phyloP scores from a whole-genome alignment of 2,329 filamentous ascomycete species.

The Graphium sp. region DNA sequence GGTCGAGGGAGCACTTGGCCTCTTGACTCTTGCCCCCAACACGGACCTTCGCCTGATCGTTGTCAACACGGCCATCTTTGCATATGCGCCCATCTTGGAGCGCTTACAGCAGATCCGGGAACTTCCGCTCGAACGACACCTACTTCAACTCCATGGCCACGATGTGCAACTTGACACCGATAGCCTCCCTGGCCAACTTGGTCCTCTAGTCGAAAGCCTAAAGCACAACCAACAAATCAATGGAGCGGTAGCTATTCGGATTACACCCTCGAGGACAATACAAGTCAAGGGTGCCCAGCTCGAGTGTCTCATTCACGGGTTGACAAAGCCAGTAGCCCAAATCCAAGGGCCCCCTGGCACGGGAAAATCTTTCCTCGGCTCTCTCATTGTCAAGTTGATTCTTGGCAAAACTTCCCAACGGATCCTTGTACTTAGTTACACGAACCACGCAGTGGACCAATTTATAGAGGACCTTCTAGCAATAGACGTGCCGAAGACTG shows the following conservation, averaged over 20 bases:
- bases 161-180: no score
- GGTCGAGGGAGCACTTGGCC: slow-evolving; percentile 26
- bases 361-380: slow-evolving; percentile 60
- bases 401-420: slow-evolving; percentile 22
- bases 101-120: slow-evolving; percentile 37
- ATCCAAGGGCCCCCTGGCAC: slow-evolving; percentile 65
- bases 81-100: slow-evolving; percentile 49
- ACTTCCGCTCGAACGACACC: slow-evolving; percentile 30
- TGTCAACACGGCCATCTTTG: slow-evolving; percentile 50
- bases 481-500: slow-evolving; percentile 29
- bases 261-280: no score
- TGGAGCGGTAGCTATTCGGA: no score
- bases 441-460: slow-evolving; percentile 50
- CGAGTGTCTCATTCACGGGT: slow-evolving; percentile 32
- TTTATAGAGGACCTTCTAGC: slow-evolving; percentile 47
- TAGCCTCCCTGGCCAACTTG: no score
- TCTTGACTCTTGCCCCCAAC: slow-evolving; percentile 14
- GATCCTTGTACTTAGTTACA: slow-evolving; percentile 51
- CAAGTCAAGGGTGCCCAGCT: slow-evolving; percentile 40
- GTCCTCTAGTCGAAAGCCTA: no score
- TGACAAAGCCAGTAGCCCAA: slow-evolving; percentile 35
- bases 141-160: slow-evolving; percentile 21
- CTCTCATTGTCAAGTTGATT: slow-evolving; percentile 40
- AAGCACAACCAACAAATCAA: no score
- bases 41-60: slow-evolving; percentile 28